Percentiles rank a stretch among this genome's conserved stretches.
These are phyloP conservation scores for Metschnikowia arizonensis DNA, from an alignment of 805 yeast genomes.

Conservation along the genomic window DNA sequence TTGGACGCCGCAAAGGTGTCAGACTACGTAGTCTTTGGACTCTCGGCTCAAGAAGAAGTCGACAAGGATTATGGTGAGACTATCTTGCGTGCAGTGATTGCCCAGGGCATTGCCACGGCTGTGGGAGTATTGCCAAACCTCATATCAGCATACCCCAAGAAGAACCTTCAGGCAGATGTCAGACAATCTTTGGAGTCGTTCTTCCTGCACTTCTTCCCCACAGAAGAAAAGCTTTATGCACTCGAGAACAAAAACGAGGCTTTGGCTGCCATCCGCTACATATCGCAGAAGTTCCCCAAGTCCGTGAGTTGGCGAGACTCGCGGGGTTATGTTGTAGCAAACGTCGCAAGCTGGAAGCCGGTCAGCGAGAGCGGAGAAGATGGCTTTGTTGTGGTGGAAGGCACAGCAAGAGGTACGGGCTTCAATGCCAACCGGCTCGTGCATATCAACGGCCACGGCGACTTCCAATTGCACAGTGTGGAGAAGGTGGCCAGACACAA, in stretches of 20 bases:
- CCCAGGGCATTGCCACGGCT: constrained; percentile 87
- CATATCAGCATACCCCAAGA: constrained; percentile 61
- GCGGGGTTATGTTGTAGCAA: constrained; percentile 85
- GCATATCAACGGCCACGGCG: constrained; percentile 88
- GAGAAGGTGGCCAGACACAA: constrained; percentile 41
- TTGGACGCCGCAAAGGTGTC: constrained; percentile 86
- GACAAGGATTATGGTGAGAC: constrained; percentile 80
- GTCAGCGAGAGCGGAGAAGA: constrained; percentile 20
- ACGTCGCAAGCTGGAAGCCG: constrained; percentile 44
- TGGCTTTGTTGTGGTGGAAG: constrained; percentile 59
- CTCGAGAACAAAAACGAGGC: constrained; percentile 67
- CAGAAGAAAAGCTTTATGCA: constrained; percentile 70
- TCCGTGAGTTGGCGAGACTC: constrained; percentile 87
- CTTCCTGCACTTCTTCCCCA: constrained; percentile 49
- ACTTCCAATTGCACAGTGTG: constrained; percentile 69
- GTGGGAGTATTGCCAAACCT: constrained; percentile 77
- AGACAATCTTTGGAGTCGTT: constrained; percentile 41
- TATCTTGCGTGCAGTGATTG: constrained; percentile 77
- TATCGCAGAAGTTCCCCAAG: constrained; percentile 86
- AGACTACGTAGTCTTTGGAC: constrained; percentile 85
- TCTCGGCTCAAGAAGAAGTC: constrained; percentile 83
- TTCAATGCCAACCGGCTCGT: constrained; percentile 73
- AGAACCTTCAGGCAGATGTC: constrained; percentile 67
- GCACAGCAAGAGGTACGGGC: constrained; percentile 83
- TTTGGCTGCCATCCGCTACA: constrained; percentile 62